Evolutionary conservation across 2,329 filamentous ascomycete genomes (phyloP), one percentile per base, ranked within the genome.

Genomic region (Monosporascus sp.): DNA sequence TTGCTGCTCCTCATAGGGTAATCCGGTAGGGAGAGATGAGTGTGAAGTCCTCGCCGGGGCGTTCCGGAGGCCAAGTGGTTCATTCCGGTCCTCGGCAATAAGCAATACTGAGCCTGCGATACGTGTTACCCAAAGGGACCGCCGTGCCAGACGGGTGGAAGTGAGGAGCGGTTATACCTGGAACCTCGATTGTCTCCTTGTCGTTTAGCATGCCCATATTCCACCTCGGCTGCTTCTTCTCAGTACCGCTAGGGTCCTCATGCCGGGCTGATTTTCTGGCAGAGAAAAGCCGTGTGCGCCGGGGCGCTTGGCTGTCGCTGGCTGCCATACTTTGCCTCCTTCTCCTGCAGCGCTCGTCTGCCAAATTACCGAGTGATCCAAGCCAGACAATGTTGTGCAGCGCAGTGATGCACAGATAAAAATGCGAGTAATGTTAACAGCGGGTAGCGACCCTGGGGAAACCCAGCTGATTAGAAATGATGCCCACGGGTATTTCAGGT

Each of bases 151-250:
- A 31, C 22, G 16, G 37, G 20, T 24, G 20, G 37, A 48, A 37
- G 50, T 16, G 53, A 38, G 47, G 20, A 40, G 41, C 27, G 26
- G 19, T 58, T 80, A 58, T 74, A 91, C 89, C 90, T 60, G 92
- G 92, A 14, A 96, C 91, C 72, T 96, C 89, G 58, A 94, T 88
- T 0, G 91, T 96, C 53, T 86, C 70, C 48, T 75, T 82, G 63
- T 94, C 90, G 64, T 91, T 92, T 58, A 96, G 70, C 26, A 97
- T 89, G n/a, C 92, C 91, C 74, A 96, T 75, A 48, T 74, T 80
- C 82, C 81, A 85, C 70, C 48, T 60, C 14, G 61, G 54, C 41
- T 55, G 60, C 20, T 49, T 16, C 45, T 56, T 48, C 27, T 56
- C 57, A 17, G 55, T 51, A 6, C 37, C 54, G 17, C 26, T 52